Conservation (phyloP, 306 rosid species). For the Prunus fruticosa region DNA sequence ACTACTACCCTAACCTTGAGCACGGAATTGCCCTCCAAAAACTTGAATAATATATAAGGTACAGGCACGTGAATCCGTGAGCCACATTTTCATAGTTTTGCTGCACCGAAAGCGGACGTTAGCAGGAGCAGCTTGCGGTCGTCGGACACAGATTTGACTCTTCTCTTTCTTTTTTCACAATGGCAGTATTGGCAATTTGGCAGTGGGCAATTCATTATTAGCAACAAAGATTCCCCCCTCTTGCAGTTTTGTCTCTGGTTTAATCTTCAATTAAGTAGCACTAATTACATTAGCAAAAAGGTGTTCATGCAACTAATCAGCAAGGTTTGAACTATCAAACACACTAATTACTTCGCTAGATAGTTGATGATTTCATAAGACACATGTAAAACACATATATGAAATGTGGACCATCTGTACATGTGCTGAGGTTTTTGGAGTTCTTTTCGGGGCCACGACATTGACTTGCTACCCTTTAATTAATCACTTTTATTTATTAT, state of each 20-base stretch:
- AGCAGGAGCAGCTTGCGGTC: constrained; percentile 6
- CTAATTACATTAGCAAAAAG: not conserved
- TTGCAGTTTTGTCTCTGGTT: not conserved
- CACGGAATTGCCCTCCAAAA: not conserved
- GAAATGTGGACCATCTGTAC: not conserved
- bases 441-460: not conserved
- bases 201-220: not conserved
- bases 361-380: not conserved
- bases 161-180: not conserved
- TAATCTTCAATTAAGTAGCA: not conserved
- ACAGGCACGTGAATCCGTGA: not conserved
- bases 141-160: constrained; percentile 22
- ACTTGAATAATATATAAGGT: not conserved
- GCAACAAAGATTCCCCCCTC: too few species aligned
- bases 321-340: not conserved
- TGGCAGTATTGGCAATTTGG: not conserved
- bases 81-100: constrained; percentile 8
- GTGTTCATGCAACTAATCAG: not conserved
- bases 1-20: not conserved
- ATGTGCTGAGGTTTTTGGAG: not conserved
- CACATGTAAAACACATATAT: not conserved
- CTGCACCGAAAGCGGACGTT: constrained; percentile 20
- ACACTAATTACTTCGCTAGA: not conserved
- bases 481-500: not conserved
- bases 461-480: not conserved